phyloP scores from a whole-genome alignment of 2,329 filamentous ascomycete genomes.

The Fusarium torreyae region DNA sequence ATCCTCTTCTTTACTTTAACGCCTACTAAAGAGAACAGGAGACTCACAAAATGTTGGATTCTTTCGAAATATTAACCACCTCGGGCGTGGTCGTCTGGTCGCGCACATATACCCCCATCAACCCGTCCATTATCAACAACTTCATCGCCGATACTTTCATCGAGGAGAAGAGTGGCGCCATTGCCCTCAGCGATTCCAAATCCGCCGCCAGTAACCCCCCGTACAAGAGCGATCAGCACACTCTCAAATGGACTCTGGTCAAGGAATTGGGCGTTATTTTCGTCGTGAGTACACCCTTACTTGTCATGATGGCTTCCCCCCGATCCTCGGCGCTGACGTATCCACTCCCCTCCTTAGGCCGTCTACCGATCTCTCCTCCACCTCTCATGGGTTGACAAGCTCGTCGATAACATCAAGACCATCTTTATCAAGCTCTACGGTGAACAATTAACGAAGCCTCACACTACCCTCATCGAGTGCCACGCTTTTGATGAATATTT shows the following conservation, averaged over 20 bases:
- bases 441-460: conserved; percentile 85
- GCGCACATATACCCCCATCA: conserved; percentile 84
- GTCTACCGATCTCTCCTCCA: conserved; percentile 97
- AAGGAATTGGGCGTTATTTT: conserved; percentile 97
- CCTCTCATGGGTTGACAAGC: conserved; percentile 96
- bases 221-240: conserved; percentile 94
- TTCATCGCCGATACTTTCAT: conserved; percentile 98
- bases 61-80: conserved; percentile 96
- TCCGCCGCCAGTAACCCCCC: conserved; percentile 77
- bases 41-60: conserved; percentile 81
- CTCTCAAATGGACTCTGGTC: conserved; percentile 90
- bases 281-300: conserved; percentile 71
- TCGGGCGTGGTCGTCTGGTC: conserved; percentile 98
- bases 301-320: conserved; percentile 42
- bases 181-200: conserved; percentile 71
- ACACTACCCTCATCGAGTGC: conserved; percentile 85
- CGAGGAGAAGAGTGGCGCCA: conserved; percentile 84
- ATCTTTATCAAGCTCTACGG: conserved; percentile 93
- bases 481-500: conserved; percentile 91
- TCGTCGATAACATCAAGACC: conserved; percentile 93
- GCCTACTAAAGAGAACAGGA: conserved; percentile 22
- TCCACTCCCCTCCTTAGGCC: conserved; percentile 70
- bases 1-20: conserved; percentile 22
- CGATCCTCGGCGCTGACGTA: conserved; percentile 46
- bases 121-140: conserved; percentile 88